Evolutionary conservation across 2,329 filamentous ascomycete species (phyloP), one percentile per base, ranked within the genome.

Genomic region (Ophiostoma ulmi): DNA sequence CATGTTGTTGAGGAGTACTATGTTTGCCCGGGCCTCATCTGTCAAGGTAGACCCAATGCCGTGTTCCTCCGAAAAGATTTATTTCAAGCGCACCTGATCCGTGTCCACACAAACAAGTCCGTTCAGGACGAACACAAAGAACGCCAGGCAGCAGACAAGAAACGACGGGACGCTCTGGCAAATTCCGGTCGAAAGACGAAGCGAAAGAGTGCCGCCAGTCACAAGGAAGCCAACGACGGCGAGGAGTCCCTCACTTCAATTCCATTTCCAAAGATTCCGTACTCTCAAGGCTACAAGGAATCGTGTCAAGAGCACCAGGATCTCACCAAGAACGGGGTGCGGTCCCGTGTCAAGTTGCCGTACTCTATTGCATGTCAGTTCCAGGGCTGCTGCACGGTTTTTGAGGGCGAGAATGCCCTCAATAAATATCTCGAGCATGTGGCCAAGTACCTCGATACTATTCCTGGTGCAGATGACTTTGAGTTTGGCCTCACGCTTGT

Each of bases 1-100:
- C 94, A 98, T 77, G 83, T 97, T 31, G 86, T 89, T 70, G 83
- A 92, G 3, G 82, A 86, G 64, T 91, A 89, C 80, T 97, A 90
- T 87, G 83, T 90, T 71, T 98, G 94, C 80, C 85, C 89, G 72
- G 76, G 79, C 8, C 90, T 88, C 77, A 79, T 78, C 20, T 76
- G 80, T 36, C 75, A 77, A 8, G 20, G 39, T 8, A 67, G 35
- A 11, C 3, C 20, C 35, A 17, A 44, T 3, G 22, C 17, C 20
- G 11, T 5, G 8, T 67, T 67, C n/a, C 39, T 41, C 13, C 65
- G 65, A 13, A 35, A 67, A 10, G 65, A 67, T 38, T 39, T 67
- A 5, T 44, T 67, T 11, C 31, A 13, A 22, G 38, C n/a, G 8
- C 65, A 67, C 65, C n/a, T 67, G 22, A 1, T 10, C 7, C 65